phyloP scores from a whole-genome alignment of 768 basidiomycete species.

The Sporobolomyces pararoseus region DNA sequence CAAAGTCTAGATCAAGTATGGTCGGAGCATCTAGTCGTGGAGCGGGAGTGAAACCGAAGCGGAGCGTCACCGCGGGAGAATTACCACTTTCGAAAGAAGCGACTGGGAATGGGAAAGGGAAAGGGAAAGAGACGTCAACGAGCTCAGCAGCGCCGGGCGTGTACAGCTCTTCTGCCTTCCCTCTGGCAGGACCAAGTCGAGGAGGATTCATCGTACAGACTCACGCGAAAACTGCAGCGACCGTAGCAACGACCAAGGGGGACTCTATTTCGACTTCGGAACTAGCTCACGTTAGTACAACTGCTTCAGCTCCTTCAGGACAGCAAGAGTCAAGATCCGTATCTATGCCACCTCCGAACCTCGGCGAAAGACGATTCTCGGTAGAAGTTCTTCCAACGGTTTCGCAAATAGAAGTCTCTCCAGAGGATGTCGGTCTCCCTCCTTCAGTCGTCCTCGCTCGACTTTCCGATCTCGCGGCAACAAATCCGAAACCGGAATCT shows the following conservation, averaged over 20 bases:
- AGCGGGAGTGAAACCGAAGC: conserved; percentile 29
- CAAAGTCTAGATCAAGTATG: conserved; percentile 15
- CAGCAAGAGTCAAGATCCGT: background rate
- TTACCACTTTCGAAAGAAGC: conserved; percentile 23
- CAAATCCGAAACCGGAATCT: background rate
- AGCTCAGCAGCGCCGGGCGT: background rate
- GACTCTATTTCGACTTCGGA: conserved; percentile 18
- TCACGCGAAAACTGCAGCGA: conserved; percentile 29
- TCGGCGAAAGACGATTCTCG: conserved; percentile 17
- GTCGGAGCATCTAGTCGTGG: conserved; percentile 33
- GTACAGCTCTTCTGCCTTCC: background rate
- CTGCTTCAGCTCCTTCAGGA: background rate
- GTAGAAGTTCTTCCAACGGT: conserved; percentile 19
- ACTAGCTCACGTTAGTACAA: conserved; percentile 11
- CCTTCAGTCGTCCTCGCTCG: conserved; percentile 37
- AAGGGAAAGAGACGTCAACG: background rate
- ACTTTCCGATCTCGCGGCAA: background rate
- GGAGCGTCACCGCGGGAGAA: conserved; percentile 28
- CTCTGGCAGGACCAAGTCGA: conserved; percentile 26
- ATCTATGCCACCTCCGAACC: background rate
- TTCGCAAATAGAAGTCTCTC: background rate
- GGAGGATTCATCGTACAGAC: conserved; percentile 41
- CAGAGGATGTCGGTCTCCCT: conserved; percentile 23
- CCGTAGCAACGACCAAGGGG: conserved; percentile 32
- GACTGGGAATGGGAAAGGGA: background rate